These are phyloP conservation scores for Piper longum DNA, from an alignment of 164 flowering plant species.

Conservation along the genomic window DNA sequence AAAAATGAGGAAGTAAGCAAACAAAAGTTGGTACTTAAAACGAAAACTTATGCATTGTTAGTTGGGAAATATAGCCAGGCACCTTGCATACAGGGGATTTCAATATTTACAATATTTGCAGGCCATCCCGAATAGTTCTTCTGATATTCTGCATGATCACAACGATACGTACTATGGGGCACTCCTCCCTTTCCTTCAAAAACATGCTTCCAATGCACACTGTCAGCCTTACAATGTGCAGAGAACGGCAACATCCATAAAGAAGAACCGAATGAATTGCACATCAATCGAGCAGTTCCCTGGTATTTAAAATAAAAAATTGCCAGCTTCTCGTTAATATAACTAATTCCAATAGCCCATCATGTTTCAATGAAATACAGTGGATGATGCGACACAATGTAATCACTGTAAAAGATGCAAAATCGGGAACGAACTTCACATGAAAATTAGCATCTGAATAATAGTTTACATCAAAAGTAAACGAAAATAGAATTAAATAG, in stretches of 20 bases:
- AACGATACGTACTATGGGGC: constrained; percentile 34
- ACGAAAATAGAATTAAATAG: too few species aligned
- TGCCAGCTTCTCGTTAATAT: constrained; percentile 13
- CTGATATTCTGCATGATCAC: constrained; percentile 53
- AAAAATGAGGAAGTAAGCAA: not conserved
- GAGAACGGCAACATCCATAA: constrained; percentile 97
- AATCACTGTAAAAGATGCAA: too few species aligned
- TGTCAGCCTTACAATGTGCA: constrained; percentile 65
- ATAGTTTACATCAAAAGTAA: too few species aligned
- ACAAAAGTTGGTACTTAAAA: not conserved
- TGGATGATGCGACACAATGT: too few species aligned
- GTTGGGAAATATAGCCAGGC: constrained; percentile 11
- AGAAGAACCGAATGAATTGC: constrained; percentile 87
- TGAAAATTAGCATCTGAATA: too few species aligned
- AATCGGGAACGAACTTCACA: too few species aligned
- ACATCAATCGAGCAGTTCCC: constrained; percentile 94
- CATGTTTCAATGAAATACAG: too few species aligned
- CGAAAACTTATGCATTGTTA: not conserved
- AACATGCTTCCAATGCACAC: constrained; percentile 55
- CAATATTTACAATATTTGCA: constrained; percentile 71
- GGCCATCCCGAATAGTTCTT: constrained; percentile 91
- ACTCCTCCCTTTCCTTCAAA: constrained; percentile 30
- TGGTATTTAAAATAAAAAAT: constrained; percentile 35
- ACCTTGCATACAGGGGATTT: constrained; percentile 69
- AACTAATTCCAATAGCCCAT: not conserved